Percentiles rank a stretch among this genome's conserved stretches.
Evolutionary conservation across 1,284 basidiomycete genomes (phyloP).

Genomic region (Salmacisia buchloeana): DNA sequence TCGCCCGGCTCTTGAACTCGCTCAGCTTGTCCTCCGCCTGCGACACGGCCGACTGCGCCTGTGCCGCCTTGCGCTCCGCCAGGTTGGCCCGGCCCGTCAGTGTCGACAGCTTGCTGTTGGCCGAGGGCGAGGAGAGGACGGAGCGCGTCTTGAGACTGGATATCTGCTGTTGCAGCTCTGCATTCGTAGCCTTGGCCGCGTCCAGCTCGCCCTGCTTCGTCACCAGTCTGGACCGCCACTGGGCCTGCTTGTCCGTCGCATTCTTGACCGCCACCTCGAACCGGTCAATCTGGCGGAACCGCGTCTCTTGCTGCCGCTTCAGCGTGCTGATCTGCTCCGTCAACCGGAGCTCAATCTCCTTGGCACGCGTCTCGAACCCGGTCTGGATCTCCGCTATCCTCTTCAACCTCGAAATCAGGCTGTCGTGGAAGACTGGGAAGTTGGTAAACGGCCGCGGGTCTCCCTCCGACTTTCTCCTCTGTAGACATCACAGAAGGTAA

Average conservation of each 20-base stretch:
- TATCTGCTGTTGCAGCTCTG: slow-evolving; percentile 71
- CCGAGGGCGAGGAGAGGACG: slow-evolving; percentile 23
- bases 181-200: slow-evolving; percentile 57
- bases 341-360: slow-evolving; percentile 70
- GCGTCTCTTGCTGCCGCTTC: slow-evolving; percentile 76
- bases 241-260: slow-evolving; percentile 73
- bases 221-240: slow-evolving; percentile 76
- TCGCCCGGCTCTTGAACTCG: slow-evolving; percentile 62
- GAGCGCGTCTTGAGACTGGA: slow-evolving; percentile 59
- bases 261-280: slow-evolving; percentile 82
- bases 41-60: slow-evolving; percentile 73
- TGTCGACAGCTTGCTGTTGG: slow-evolving; percentile 31
- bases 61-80: slow-evolving; percentile 68
- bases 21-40: slow-evolving; percentile 78
- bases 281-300: slow-evolving; percentile 88
- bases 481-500: slow-evolving; percentile 21
- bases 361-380: slow-evolving; percentile 78
- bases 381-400: slow-evolving; percentile 73
- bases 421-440: slow-evolving; percentile 89
- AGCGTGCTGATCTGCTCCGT: slow-evolving; percentile 69
- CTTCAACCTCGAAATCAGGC: slow-evolving; percentile 79
- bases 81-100: slow-evolving; percentile 38
- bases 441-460: slow-evolving; percentile 88
- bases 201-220: slow-evolving; percentile 85
- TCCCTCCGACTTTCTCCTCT: slow-evolving; percentile 53